Base-by-base conservation (phyloP, 805 yeast genomes). In the Sugiyamaella mastotermitis region DNA sequence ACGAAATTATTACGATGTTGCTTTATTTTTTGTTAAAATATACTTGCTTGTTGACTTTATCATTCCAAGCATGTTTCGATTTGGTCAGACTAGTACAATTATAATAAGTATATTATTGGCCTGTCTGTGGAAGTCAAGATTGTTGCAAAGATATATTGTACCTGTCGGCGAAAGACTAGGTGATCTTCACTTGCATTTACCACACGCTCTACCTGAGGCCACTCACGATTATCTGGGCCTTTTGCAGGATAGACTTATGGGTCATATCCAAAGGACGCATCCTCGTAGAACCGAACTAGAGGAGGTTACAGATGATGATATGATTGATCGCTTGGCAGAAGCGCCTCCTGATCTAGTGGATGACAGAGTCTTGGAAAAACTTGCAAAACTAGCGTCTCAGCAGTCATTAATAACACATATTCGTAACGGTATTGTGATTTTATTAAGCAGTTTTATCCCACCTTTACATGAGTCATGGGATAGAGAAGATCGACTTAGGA, bases 401-500 rank as follows among this genome's bases (percentile, higher is more conserved):
- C 23, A 20, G 13, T 16, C 41, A 5, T 19, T 20, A 10, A 4
- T 29, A 20, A 18, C 21, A 28, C 13, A 25, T 14, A 22, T 37
- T 11, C 22, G 18, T 7, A 14, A 16, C 16, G 34, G 30, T 27
- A 19, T 33, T 5, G 24, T 36, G 14, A 36, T 46, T 30, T 35
- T 46, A 5, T 17, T 46, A 7, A 37, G 40, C 21, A 46, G 50
- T 28, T 5, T 46, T 16, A 10, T 46, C 16, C 50, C 50, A 1
- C n/a, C 41, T 5, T n/a, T 43, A 31, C 34, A 46, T 23, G 48
- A 46, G 9, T 15, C 32, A 13, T 46, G 50, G 50, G 33, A 16
- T 5, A 37, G 31, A 5, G 50, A 46, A 10, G 30, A 27, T 13
- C 21, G 41, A 35, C 22, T 11, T 14, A 14, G 35, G 37, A 15